phyloP scores from a whole-genome alignment of 495 filamentous ascomycete species.

The Cercophora newfieldiana region DNA sequence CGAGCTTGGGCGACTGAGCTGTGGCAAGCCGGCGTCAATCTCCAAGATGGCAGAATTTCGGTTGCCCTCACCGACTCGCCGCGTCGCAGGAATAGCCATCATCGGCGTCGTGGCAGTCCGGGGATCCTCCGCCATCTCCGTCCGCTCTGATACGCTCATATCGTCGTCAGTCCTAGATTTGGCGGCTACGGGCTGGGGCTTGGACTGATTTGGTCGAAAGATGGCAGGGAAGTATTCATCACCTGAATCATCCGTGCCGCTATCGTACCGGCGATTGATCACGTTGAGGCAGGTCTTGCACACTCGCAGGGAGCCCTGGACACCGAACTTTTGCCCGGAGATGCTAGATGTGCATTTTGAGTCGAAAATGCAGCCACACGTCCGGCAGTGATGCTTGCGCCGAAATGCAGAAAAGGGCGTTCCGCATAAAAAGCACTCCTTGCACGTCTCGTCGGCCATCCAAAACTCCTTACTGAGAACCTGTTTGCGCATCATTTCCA shows the following conservation, averaged over 20 bases:
- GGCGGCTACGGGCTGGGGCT: constrained; percentile 28
- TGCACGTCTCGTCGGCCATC: constrained; percentile 99
- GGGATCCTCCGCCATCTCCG: constrained; percentile 43
- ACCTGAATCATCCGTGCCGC: constrained; percentile 78
- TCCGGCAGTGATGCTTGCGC: constrained; percentile 94
- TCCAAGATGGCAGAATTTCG: constrained; percentile 86
- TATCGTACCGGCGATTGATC: constrained; percentile 87
- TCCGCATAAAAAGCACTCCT: constrained; percentile 92
- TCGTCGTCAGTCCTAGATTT: constrained; percentile 38
- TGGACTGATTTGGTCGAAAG: constrained; percentile 53
- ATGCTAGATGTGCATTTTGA: constrained; percentile 92
- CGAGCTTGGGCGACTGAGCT: constrained; percentile 75
- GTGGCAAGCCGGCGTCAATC: constrained; percentile 61
- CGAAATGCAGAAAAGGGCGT: constrained; percentile 90
- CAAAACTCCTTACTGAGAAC: constrained; percentile 93
- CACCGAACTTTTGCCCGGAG: constrained; percentile 82
- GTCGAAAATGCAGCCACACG: constrained; percentile 95
- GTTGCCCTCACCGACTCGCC: constrained; percentile 79
- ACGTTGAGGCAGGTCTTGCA: constrained; percentile 94
- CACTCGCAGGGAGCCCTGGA: constrained; percentile 79
- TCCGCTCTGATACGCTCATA: constrained; percentile 41
- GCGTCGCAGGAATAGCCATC: constrained; percentile 88
- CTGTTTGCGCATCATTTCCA: constrained; percentile 74
- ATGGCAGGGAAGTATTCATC: constrained; percentile 62
- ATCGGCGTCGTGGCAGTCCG: constrained; percentile 56